Evolutionary conservation across 306 rosid genomes (phyloP).

Genomic region (Echinosophora koreensis): DNA sequence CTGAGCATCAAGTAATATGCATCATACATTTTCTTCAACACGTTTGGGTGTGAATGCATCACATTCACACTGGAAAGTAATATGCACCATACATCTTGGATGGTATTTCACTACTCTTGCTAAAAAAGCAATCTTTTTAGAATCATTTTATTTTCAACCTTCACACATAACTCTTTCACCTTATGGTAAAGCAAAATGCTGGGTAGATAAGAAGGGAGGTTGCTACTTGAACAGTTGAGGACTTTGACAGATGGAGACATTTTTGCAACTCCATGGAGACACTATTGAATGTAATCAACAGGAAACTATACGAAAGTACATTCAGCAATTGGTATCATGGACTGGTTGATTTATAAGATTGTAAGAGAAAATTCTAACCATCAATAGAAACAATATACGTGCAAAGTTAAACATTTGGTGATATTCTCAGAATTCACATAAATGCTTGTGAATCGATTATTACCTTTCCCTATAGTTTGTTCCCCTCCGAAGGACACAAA

Average conservation of each 20-base stretch:
- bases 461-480: constrained; percentile 69
- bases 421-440: too few relatives aligned
- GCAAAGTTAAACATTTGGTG: background rate
- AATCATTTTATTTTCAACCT: background rate
- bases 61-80: too few relatives aligned
- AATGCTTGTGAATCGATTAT: constrained; percentile 32
- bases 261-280: constrained; percentile 32
- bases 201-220: too few relatives aligned
- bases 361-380: background rate
- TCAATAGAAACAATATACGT: background rate
- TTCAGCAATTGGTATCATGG: background rate
- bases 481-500: constrained; percentile 66
- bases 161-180: constrained; percentile 10
- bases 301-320: constrained; percentile 16
- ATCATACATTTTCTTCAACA: too few relatives aligned
- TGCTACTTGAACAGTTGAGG: background rate
- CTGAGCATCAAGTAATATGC: too few relatives aligned
- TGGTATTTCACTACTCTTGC: too few relatives aligned
- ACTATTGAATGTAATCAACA: constrained; percentile 17
- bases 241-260: constrained; percentile 27
- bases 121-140: background rate
- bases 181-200: constrained; percentile 1
- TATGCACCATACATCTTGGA: too few relatives aligned
- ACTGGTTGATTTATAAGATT: background rate
- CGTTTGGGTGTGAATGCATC: too few relatives aligned